Evolutionary conservation across 2,329 filamentous ascomycete genomes (phyloP), one percentile per base, ranked within the genome.

Genomic region (Parafenestella ontariensis): DNA sequence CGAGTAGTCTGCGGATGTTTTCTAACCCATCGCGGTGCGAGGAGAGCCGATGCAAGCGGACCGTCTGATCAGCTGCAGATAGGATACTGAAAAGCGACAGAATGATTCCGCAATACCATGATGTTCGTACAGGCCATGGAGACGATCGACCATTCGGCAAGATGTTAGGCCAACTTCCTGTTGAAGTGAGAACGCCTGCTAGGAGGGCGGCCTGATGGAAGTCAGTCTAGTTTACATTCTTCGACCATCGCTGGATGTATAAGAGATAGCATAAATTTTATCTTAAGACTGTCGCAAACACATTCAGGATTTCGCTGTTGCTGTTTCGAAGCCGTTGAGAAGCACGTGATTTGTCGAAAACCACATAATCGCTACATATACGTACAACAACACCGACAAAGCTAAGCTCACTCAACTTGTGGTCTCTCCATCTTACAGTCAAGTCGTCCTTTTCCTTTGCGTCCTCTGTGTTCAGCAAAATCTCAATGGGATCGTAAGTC

Each of bases 61-160:
- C 74, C 3, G 75, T 77, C 54, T 79, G 77, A 51, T 78, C 73
- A 2, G 76, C 73, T 5, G 79, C 75, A 1, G 78, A 76, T 9
- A 83, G 71, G 6, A 84, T 76, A n/a, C 78, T 78, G 53, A 82
- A 82, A 3, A 85, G 72, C 1, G 82, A 75, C 23, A 85, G 78
- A 10, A 84, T 71, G 33, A 79, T 78, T 11, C 77, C 78, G 45
- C 71, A 73, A 59, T 75, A 79, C 76, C 76, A 79, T 18, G 72
- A 73, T 10, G 77, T 74, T 10, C 77, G 71, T 4, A 79, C 72
- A 4, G 68, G 57, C 78, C 78, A 80, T 2, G 78, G 77, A 13
- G 74, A 71, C 33, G 61, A 29, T n/a, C 64, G 44, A 5, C 70
- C 76, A 41, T 75, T 76, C 10, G 68, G 66, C 7, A 79, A 64